Conservation (phyloP, 805 yeast genomes). For the Candida tibetensis region DNA sequence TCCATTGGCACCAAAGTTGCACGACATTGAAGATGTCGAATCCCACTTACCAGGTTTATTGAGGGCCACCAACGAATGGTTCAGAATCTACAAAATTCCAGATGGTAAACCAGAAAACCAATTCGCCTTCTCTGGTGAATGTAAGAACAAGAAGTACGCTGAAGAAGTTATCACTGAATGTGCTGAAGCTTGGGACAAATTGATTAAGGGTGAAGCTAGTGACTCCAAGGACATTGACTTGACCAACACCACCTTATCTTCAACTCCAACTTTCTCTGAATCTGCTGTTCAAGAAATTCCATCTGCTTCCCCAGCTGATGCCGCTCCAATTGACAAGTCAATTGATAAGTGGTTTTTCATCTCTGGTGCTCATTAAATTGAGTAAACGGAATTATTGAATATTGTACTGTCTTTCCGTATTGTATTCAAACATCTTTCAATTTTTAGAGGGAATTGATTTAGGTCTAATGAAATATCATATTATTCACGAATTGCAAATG, state of each 20-base stretch:
- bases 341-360: slow-evolving; percentile 99
- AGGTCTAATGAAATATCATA: too few relatives aligned
- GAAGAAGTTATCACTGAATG: slow-evolving; percentile 61
- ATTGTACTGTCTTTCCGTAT: too few relatives aligned
- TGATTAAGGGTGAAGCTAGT: slow-evolving; percentile 46
- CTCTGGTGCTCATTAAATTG: slow-evolving; percentile 65
- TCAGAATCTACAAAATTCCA: slow-evolving; percentile 79
- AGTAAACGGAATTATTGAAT: too few relatives aligned
- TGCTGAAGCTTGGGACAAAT: slow-evolving; percentile 61
- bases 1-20: slow-evolving; percentile 57
- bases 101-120: slow-evolving; percentile 74
- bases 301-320: slow-evolving; percentile 65
- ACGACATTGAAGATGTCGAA: slow-evolving; percentile 68
- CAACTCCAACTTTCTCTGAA: slow-evolving; percentile 51
- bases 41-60: slow-evolving; percentile 67
- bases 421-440: too few relatives aligned
- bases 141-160: slow-evolving; percentile 57
- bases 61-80: slow-evolving; percentile 71
- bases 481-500: not conserved
- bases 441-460: not conserved
- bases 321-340: slow-evolving; percentile 95
- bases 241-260: slow-evolving; percentile 68
- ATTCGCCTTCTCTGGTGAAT: slow-evolving; percentile 73
- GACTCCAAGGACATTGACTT: slow-evolving; percentile 60
- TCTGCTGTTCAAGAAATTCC: slow-evolving; percentile 54